Conservation (phyloP, 345 rosid species). For the Syzygium aqueum region DNA sequence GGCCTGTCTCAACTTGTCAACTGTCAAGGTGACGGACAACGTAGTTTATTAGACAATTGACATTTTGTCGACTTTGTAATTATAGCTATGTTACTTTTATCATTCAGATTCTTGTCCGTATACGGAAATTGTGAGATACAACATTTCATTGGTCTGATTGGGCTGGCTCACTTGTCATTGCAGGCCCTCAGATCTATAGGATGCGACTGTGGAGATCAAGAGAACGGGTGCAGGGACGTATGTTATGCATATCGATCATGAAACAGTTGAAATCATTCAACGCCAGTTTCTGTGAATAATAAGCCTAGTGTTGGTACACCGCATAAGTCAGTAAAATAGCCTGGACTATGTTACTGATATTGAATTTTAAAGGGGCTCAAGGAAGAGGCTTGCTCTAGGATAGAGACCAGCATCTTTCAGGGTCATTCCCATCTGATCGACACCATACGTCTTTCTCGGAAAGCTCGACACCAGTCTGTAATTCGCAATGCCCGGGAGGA, state of each 20-base stretch:
- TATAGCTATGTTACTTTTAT: neutral
- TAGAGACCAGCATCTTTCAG: constrained; percentile 48
- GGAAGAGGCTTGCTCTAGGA: constrained; percentile 51
- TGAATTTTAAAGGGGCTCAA: constrained; percentile 21
- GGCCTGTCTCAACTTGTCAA: neutral
- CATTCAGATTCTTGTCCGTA: neutral
- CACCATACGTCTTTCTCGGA: constrained; percentile 37
- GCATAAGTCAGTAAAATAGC: neutral
- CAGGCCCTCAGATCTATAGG: neutral
- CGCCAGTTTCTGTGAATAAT: neutral
- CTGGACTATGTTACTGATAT: neutral
- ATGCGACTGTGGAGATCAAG: neutral
- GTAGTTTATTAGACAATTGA: neutral
- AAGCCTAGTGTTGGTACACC: neutral
- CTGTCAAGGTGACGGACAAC: neutral
- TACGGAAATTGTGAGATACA: neutral
- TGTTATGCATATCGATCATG: neutral
- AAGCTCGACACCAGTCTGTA: constrained; percentile 46
- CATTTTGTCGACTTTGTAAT: neutral
- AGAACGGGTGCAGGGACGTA: neutral
- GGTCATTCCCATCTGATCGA: constrained; percentile 38
- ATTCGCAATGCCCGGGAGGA: constrained; percentile 22
- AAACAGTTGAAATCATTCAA: neutral
- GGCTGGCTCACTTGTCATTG: neutral
- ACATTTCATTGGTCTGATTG: neutral